Conservation (phyloP, 164 flowering plant genomes). For the Aristolochia contorta region DNA sequence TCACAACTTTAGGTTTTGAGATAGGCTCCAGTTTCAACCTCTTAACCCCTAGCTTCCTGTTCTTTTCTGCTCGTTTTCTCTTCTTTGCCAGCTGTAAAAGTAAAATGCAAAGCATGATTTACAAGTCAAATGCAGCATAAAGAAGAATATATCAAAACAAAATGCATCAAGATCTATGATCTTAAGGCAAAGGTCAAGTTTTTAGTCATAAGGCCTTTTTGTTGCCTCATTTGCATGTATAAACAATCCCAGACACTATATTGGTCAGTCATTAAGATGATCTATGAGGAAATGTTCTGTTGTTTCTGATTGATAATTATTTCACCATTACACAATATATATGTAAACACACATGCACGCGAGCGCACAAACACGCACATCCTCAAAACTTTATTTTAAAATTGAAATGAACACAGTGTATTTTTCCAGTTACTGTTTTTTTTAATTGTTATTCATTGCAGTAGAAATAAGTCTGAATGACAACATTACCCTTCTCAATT, state of each 20-base stretch:
- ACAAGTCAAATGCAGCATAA: not conserved
- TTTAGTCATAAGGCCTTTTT: not conserved
- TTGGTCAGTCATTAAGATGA: no score
- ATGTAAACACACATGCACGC: no score
- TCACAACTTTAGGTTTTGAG: slow-evolving; percentile 37
- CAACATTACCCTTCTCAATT: no score
- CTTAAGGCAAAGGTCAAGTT: not conserved
- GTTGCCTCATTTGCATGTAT: not conserved
- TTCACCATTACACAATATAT: no score
- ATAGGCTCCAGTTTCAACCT: slow-evolving; percentile 57
- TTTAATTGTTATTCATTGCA: no score
- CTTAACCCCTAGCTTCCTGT: slow-evolving; percentile 57
- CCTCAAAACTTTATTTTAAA: no score
- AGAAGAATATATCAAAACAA: not conserved
- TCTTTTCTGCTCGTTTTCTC: slow-evolving; percentile 55
- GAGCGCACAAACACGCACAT: no score
- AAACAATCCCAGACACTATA: not conserved
- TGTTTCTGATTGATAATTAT: no score
- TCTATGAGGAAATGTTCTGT: no score
- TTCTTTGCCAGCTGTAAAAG: slow-evolving; percentile 42
- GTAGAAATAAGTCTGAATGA: no score
- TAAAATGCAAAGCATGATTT: not conserved
- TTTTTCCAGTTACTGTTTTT: no score
- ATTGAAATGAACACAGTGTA: no score
- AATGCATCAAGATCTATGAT: not conserved